These are phyloP conservation scores for Amoebophrya sp. DNA, from an alignment of 169 alveolate species.

Conservation along the genomic window DNA sequence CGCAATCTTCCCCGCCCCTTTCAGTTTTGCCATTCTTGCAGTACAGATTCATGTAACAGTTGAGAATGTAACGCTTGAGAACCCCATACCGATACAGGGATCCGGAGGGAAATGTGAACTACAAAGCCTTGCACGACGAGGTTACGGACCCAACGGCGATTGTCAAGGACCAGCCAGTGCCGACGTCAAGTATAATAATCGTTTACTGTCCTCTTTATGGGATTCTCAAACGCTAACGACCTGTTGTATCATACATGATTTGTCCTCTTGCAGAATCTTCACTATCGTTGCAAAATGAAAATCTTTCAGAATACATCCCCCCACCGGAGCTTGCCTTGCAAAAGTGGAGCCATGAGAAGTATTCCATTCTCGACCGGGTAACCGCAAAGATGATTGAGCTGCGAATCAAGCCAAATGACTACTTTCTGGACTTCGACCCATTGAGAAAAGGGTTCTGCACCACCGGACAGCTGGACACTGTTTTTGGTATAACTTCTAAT, in stretches of 20 bases:
- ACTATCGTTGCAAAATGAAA: too few species aligned
- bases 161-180: neutral
- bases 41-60: too few species aligned
- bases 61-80: too few species aligned
- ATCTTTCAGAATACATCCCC: neutral
- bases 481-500: neutral
- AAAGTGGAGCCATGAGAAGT: neutral
- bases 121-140: constrained; percentile 8
- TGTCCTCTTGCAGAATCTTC: too few species aligned
- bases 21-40: too few species aligned
- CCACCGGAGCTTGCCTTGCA: neutral
- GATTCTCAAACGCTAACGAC: too few species aligned
- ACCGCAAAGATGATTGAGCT: neutral
- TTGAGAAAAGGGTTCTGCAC: constrained; percentile 9
- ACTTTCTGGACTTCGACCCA: constrained; percentile 4
- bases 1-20: too few species aligned
- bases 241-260: too few species aligned
- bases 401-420: neutral
- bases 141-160: neutral
- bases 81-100: neutral
- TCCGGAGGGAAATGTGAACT: neutral
- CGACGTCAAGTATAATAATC: neutral
- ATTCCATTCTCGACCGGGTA: neutral
- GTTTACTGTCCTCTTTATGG: too few species aligned
- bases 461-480: neutral